These are phyloP conservation scores for Trematosphaeria pertusa DNA, from an alignment of 2,329 filamentous ascomycete species.

Conservation along the genomic window DNA sequence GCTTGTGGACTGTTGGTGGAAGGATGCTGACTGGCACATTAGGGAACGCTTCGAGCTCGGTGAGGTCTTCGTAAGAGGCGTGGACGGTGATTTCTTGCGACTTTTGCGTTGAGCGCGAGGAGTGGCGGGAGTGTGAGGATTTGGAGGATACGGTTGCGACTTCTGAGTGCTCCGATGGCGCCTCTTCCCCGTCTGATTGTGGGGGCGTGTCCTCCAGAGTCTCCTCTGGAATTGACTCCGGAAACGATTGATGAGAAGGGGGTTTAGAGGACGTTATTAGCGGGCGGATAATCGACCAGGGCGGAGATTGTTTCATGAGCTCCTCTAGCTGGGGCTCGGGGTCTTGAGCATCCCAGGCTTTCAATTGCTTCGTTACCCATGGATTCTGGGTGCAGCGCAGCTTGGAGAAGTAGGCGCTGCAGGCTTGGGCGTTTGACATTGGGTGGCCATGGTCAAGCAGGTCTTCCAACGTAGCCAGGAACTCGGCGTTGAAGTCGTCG, in stretches of 20 bases:
- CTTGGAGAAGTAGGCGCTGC: conserved; percentile 48
- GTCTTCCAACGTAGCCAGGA: conserved; percentile 39
- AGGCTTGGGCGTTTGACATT: conserved; percentile 43
- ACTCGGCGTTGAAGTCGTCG: conserved; percentile 45
- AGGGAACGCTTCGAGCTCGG: conserved; percentile 26
- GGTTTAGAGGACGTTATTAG: conserved; percentile 22
- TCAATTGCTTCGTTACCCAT: conserved; percentile 43
- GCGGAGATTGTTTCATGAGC: conserved; percentile 39
- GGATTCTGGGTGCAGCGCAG: conserved; percentile 46
- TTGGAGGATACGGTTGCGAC: conserved; percentile 25
- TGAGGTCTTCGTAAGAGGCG: conserved; percentile 33
- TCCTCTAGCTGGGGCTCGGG: conserved; percentile 29
- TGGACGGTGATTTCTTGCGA: conserved; percentile 40
- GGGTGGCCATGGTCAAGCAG: conserved; percentile 43
- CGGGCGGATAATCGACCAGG: conserved; percentile 41
- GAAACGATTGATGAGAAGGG: conserved; percentile 9
- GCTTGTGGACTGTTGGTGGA: conserved; percentile 9
- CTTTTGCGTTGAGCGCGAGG: conserved; percentile 26
- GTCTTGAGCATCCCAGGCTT: conserved; percentile 37
- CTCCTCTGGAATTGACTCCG: conserved; percentile 32
- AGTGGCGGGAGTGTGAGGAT: conserved; percentile 29
- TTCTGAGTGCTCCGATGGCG: conserved; percentile 19
- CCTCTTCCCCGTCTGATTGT: conserved; percentile 28
- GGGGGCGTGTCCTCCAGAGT: conserved; percentile 21
- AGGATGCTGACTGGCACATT: conserved; percentile 15